Evolutionary conservation across 345 rosid species (phyloP).

Genomic region (Populus euphratica): DNA sequence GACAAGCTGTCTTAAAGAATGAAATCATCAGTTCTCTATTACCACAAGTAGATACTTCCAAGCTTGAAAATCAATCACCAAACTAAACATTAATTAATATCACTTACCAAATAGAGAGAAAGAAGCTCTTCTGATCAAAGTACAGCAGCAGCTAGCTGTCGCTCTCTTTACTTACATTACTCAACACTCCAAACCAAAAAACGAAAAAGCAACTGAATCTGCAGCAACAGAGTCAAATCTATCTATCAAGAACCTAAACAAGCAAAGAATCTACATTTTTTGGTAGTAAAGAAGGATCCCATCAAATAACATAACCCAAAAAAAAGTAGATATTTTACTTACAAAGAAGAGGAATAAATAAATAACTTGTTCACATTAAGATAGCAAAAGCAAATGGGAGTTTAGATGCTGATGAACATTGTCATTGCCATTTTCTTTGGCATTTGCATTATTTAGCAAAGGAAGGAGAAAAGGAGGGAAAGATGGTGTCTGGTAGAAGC

Average conservation of each 20-base stretch:
- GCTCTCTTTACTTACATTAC: neutral
- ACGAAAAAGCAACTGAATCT: neutral
- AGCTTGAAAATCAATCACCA: neutral
- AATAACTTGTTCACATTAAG: neutral
- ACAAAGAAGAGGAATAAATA: neutral
- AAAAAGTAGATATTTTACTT: neutral
- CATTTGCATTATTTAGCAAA: neutral
- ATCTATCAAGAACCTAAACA: neutral
- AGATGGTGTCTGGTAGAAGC: neutral
- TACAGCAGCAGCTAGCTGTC: neutral
- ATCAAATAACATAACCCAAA: neutral
- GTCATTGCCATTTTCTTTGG: neutral
- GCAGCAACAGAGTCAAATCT: neutral
- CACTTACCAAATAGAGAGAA: neutral
- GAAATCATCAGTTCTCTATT: neutral
- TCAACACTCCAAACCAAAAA: neutral
- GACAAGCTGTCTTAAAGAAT: neutral
- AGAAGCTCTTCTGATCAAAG: neutral
- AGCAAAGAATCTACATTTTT: neutral
- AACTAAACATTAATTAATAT: neutral
- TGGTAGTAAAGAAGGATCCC: neutral
- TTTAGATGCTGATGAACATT: neutral
- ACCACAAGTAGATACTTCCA: neutral
- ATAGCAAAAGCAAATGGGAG: neutral
- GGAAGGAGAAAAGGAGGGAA: neutral